Evolutionary conservation across 306 rosid species (phyloP).

Genomic region (Vigna radiata): DNA sequence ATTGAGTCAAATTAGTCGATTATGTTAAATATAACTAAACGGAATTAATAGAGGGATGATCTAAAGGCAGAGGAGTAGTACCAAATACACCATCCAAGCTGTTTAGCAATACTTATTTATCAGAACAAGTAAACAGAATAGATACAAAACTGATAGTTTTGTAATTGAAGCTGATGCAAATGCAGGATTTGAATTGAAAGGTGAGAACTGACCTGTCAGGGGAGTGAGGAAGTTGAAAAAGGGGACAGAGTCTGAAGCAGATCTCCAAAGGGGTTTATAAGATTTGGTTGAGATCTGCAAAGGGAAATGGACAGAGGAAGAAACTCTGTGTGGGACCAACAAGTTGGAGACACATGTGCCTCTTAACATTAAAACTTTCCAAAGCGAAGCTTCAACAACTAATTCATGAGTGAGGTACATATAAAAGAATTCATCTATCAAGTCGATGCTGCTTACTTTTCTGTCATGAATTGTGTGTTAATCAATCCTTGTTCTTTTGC

Average conservation of each 20-base stretch:
- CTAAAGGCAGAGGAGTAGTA: no score
- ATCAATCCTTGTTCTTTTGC: no score
- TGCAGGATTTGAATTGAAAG: conserved; percentile 29
- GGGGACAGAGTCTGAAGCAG: conserved; percentile 21
- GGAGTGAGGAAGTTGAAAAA: not conserved
- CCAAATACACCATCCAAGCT: conserved; percentile 10
- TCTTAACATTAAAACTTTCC: conserved; percentile 6
- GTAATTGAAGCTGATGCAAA: conserved; percentile 17
- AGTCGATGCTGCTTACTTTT: not conserved
- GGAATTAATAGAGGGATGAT: no score
- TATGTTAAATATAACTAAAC: no score
- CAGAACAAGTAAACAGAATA: not conserved
- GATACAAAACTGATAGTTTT: conserved; percentile 16
- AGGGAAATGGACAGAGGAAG: conserved; percentile 22
- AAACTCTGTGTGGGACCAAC: conserved; percentile 38
- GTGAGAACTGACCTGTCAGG: conserved; percentile 31
- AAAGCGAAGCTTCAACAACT: not conserved
- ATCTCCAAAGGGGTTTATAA: conserved; percentile 41
- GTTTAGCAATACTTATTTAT: conserved; percentile 22
- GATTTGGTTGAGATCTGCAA: conserved; percentile 41
- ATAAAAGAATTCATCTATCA: not conserved
- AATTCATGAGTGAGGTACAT: not conserved
- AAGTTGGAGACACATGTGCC: conserved; percentile 40
- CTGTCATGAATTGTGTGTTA: not conserved
- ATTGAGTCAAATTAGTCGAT: no score